Conservation (phyloP, 352 stramenopile genomes). For the Detonula confervacea region DNA sequence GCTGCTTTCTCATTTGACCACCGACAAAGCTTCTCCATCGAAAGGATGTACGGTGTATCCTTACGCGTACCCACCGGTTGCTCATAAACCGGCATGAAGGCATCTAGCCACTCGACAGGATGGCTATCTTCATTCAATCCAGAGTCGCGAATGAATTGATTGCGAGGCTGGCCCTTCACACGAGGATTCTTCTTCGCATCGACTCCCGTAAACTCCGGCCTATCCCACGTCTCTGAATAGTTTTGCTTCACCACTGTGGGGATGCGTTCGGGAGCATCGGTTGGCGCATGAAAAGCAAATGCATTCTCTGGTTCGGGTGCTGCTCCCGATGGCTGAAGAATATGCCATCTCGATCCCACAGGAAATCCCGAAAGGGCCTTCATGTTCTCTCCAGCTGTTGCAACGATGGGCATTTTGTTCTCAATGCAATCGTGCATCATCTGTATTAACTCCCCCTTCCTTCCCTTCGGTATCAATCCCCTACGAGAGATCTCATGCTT, state of each 20-base stretch:
- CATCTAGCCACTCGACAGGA: conserved; percentile 20
- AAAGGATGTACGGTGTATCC: not conserved
- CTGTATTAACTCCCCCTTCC: not conserved
- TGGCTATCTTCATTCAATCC: conserved; percentile 10
- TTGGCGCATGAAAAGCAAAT: conserved; percentile 6
- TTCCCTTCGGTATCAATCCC: conserved; percentile 13
- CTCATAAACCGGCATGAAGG: conserved; percentile 19
- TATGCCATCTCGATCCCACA: not conserved
- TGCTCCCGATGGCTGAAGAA: not conserved
- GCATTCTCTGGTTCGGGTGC: conserved; percentile 7
- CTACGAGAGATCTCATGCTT: conserved; percentile 13
- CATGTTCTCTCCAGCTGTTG: not conserved
- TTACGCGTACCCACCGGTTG: not conserved
- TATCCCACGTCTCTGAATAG: conserved; percentile 8
- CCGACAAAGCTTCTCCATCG: conserved; percentile 2
- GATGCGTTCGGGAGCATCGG: not conserved
- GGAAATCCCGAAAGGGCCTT: not conserved
- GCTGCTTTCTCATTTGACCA: conserved; percentile 18
- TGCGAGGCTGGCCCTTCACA: not conserved
- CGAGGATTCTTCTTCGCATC: not conserved
- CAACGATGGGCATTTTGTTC: not conserved
- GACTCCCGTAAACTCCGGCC: conserved; percentile 13
- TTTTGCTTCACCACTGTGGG: conserved; percentile 23
- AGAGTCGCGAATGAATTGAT: not conserved
- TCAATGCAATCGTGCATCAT: not conserved